phyloP scores from a whole-genome alignment of 2,329 filamentous ascomycete species.

The Fusarium sp. region DNA sequence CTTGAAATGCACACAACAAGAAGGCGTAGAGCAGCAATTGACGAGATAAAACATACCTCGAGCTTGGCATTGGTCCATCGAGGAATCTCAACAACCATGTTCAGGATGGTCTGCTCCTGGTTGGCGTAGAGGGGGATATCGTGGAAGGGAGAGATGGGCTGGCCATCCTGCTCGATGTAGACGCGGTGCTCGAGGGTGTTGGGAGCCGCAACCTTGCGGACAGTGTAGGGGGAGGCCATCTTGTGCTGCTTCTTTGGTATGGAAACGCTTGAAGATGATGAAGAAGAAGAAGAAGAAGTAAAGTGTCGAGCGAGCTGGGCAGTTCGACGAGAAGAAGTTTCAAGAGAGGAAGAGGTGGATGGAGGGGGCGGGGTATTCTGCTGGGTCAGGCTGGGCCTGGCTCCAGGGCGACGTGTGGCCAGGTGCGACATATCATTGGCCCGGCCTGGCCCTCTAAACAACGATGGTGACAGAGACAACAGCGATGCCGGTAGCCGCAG shows the following conservation, averaged over 20 bases:
- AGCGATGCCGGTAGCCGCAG: not conserved
- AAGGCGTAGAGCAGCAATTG: not conserved
- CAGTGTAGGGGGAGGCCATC: conserved; percentile 75
- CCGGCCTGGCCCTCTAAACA: conserved; percentile 29
- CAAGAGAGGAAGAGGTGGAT: conserved; percentile 46
- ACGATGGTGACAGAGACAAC: conserved; percentile 8
- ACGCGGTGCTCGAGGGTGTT: conserved; percentile 97
- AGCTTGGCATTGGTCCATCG: conserved; percentile 99
- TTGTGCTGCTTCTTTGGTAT: conserved; percentile 34
- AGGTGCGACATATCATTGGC: conserved; percentile 41
- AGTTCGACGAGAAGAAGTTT: conserved; percentile 62
- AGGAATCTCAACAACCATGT: conserved; percentile 99
- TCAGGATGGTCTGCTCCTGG: conserved; percentile 92
- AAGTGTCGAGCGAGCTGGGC: conserved; percentile 67
- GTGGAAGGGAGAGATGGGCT: conserved; percentile 95
- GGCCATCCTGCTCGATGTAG: conserved; percentile 97
- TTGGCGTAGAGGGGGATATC: conserved; percentile 99
- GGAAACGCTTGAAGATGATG: conserved; percentile 30
- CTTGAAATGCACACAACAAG: not conserved
- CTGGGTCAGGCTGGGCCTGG: conserved; percentile 36
- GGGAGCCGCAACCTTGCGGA: conserved; percentile 88
- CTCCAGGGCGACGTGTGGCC: conserved; percentile 38
- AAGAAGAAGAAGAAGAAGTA: conserved; percentile 45
- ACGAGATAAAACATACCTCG: conserved; percentile 75
- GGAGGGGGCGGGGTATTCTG: conserved; percentile 53